These are phyloP conservation scores for Solanum virginianum DNA, from an alignment of 257 asterid genomes.

Conservation along the genomic window DNA sequence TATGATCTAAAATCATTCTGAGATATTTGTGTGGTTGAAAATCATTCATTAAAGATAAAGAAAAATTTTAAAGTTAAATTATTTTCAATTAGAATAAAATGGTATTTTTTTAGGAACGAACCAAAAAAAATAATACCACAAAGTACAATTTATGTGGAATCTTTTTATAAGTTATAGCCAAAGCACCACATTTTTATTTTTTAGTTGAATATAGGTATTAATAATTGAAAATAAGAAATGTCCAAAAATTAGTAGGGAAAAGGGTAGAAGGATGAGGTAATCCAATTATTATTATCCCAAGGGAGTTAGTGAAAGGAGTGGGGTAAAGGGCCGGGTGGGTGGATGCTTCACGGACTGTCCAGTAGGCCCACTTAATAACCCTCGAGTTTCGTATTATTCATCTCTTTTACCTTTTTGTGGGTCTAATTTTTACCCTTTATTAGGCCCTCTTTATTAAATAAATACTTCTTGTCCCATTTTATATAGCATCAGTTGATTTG, in stretches of 20 bases:
- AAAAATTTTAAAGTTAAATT: no score
- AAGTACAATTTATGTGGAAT: no score
- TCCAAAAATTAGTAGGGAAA: not conserved
- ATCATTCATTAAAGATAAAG: no score
- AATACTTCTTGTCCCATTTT: no score
- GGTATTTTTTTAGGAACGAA: accelerated
- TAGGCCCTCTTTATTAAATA: not conserved
- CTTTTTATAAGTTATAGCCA: not conserved
- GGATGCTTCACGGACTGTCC: conserved; percentile 22
- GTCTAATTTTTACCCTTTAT: not conserved
- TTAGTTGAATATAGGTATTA: not conserved
- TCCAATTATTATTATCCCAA: conserved; percentile 1
- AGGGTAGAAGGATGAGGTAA: not conserved
- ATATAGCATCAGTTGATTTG: no score
- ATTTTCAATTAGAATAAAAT: no score
- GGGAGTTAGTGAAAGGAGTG: conserved; percentile 2
- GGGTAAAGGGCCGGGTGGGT: not conserved
- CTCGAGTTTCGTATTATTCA: not conserved
- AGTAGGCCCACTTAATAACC: not conserved
- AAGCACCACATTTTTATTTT: not conserved
- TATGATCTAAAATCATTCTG: no score
- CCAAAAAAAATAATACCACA: no score
- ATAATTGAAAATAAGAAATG: not conserved
- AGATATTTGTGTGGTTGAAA: no score
- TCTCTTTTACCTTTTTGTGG: not conserved